Evolutionary conservation across 179 eudicot genomes (phyloP).

Genomic region (Beta corolliflora): DNA sequence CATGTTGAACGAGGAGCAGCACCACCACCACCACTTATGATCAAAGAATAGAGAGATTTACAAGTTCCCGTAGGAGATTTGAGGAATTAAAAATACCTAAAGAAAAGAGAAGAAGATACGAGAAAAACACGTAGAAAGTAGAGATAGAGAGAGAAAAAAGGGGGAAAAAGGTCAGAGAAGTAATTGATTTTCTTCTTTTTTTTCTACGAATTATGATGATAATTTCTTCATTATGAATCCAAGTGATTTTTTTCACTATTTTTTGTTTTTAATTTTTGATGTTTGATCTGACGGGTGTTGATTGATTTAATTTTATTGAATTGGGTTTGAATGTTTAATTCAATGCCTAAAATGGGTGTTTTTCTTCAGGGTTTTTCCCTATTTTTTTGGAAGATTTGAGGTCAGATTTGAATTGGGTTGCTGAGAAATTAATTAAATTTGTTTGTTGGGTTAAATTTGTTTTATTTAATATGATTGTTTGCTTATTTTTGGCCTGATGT

Average conservation of each 20-base stretch:
- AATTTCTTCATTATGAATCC: not conserved
- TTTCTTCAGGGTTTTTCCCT: not conserved
- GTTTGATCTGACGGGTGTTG: slow-evolving; percentile 1
- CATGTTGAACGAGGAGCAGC: no score
- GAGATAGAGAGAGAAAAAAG: not conserved
- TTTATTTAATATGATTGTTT: slow-evolving; percentile 1
- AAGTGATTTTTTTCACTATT: not conserved
- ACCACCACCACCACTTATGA: no score
- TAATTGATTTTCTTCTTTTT: no score
- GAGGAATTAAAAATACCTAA: no score
- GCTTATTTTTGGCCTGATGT: slow-evolving; percentile 19
- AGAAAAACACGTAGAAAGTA: not conserved
- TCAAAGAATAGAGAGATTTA: no score
- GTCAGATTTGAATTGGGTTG: slow-evolving; percentile 30
- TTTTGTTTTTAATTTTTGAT: no score
- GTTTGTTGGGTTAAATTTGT: not conserved
- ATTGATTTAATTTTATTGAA: not conserved
- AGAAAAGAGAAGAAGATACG: slow-evolving; percentile 5
- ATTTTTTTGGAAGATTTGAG: not conserved
- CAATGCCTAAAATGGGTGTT: not conserved
- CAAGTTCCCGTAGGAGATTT: no score
- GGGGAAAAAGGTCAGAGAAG: no score
- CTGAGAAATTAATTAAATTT: slow-evolving; percentile 10
- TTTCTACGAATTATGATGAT: not conserved
- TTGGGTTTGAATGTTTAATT: not conserved